phyloP scores from a whole-genome alignment of 1,284 basidiomycete genomes.

The Sanghuangporus sanghuang region DNA sequence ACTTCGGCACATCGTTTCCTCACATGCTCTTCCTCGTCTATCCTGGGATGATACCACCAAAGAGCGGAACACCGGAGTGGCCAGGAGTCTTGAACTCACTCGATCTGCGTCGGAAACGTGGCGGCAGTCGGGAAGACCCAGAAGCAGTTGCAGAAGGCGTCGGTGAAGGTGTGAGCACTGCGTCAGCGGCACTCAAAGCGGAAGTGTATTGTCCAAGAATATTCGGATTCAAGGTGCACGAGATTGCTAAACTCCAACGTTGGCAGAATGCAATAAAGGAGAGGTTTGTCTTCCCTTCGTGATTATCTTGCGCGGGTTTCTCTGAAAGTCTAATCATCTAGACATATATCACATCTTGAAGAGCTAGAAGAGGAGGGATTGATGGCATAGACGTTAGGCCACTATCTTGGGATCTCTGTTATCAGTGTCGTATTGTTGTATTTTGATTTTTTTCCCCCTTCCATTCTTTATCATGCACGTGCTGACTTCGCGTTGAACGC shows the following conservation, averaged over 20 bases:
- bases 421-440: not conserved
- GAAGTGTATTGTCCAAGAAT: conserved; percentile 88
- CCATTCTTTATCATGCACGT: no score
- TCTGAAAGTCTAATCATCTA: conserved; percentile 20
- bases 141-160: conserved; percentile 46
- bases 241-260: conserved; percentile 85
- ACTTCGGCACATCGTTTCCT: conserved; percentile 95
- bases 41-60: conserved; percentile 83
- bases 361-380: conserved; percentile 33
- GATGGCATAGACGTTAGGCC: not conserved
- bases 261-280: conserved; percentile 92
- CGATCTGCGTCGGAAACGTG: conserved; percentile 34
- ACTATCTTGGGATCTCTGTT: not conserved
- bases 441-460: no score
- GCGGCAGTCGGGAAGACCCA: conserved; percentile 46
- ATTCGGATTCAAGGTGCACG: conserved; percentile 92
- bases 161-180: conserved; percentile 65
- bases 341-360: conserved; percentile 45
- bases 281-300: conserved; percentile 44
- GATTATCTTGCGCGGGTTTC: not conserved
- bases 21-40: conserved; percentile 95
- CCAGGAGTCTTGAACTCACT: not conserved
- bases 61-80: conserved; percentile 57
- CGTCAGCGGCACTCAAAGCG: conserved; percentile 78
- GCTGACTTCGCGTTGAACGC: no score